Conservation (phyloP, 2,329 filamentous ascomycete species). For the Aspergillus sp. region DNA sequence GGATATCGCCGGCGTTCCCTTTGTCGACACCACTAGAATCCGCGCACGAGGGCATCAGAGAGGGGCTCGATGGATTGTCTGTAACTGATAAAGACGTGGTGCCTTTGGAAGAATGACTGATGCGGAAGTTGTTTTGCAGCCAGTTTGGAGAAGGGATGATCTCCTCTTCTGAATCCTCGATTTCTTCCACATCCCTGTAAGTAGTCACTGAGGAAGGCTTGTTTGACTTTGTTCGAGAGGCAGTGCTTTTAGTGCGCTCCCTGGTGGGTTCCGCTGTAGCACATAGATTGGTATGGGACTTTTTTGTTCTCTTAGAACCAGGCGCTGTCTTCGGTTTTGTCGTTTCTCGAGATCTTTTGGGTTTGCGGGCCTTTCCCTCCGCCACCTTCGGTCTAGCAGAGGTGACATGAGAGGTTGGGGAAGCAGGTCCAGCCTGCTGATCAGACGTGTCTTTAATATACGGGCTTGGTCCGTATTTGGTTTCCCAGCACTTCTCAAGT, state of each 20-base stretch:
- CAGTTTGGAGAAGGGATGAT: slow-evolving; percentile 25
- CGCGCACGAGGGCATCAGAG: not conserved
- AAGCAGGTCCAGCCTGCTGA: not conserved
- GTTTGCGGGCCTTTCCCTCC: slow-evolving; percentile 1
- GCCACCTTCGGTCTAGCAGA: not conserved
- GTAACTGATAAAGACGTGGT: slow-evolving; percentile 12
- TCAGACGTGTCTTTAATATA: slow-evolving; percentile 20
- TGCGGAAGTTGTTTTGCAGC: slow-evolving; percentile 19
- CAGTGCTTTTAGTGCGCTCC: not conserved
- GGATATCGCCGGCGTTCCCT: slow-evolving; percentile 37
- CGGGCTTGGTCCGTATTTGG: slow-evolving; percentile 43
- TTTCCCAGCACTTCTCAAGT: slow-evolving; percentile 68
- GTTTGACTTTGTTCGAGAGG: not conserved
- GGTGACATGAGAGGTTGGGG: not conserved
- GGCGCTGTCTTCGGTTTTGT: slow-evolving; percentile 12
- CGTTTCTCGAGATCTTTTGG: not conserved
- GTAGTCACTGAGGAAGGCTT: slow-evolving; percentile 6
- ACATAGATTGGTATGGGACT: not conserved
- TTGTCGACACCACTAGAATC: not conserved
- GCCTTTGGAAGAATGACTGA: slow-evolving; percentile 2
- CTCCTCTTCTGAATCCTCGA: slow-evolving; percentile 38
- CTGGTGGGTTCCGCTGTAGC: not conserved
- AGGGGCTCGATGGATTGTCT: slow-evolving; percentile 10
- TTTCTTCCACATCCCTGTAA: slow-evolving; percentile 33
- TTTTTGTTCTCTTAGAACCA: slow-evolving; percentile 3